Evolutionary conservation across 2,329 filamentous ascomycete species (phyloP), one percentile per base, ranked within the genome.

Genomic region (Xylariaceae sp.): DNA sequence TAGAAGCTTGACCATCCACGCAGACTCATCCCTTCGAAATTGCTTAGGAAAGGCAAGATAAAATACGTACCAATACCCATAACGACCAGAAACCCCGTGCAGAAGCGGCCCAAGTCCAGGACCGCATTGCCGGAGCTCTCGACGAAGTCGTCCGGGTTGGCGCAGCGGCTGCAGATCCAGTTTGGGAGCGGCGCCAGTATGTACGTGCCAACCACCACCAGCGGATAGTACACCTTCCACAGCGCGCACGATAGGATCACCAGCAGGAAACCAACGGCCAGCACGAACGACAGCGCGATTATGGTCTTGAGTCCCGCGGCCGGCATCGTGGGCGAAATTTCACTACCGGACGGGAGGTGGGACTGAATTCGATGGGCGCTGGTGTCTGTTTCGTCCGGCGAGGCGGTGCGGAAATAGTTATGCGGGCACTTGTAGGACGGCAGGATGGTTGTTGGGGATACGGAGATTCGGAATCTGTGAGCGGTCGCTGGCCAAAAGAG

Each of bases 201-300:
- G 78, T 97, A 99, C 66, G 93, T 97, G 65, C 87, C 93, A 60
- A 99, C 94, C 65, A 99, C 94, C 61, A 97, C 85, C 60, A 99
- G 85, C 50, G 94, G 92, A 67, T 94, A 91, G 84, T 96, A 99
- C 75, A 91, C 91, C 72, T 93, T 84, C 83, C 89, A 99, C 64
- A 99, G 85, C 44, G 94, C 94, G 72, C 92, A 96, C 60, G 92
- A 97, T 67, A 99, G 89, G 75, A 99, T 99, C 65, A 97, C 94
- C 64, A 99, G 91, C 67, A 99, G 90, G 79, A 99, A 99, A 67
- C 94, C 94, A 68, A 99, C 94, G 66, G 94, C 94, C 63, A 99
- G 91, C 72, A 99, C 94, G 77, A 99, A 99, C 72, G 94, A 97
- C 66, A 99, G 89, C 62, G 91, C 91, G 75, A 99, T 99, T 77